A percentile compares a stretch with the other conserved stretches of the same genome.
phyloP scores from a whole-genome alignment of 768 basidiomycete genomes.

The Lactarius pseudohatsudake region DNA sequence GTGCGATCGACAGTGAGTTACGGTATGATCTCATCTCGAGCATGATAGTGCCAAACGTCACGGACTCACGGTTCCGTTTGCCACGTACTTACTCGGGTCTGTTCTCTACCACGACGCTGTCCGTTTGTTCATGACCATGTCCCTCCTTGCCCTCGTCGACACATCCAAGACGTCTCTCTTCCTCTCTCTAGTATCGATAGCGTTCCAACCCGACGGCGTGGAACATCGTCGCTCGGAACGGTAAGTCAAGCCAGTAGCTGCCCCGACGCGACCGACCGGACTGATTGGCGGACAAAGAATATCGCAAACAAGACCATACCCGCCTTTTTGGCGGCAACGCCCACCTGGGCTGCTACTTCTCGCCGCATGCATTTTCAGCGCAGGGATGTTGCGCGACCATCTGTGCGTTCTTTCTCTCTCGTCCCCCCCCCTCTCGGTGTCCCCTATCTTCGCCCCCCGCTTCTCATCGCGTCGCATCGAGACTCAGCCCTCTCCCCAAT shows the following conservation, averaged over 20 bases:
- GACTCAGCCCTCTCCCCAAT: not conserved
- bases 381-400: slow-evolving; percentile 82
- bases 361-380: slow-evolving; percentile 77
- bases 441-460: not conserved
- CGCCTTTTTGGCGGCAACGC: slow-evolving; percentile 75
- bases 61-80: no score
- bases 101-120: slow-evolving; percentile 14
- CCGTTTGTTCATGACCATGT: slow-evolving; percentile 31
- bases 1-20: not conserved
- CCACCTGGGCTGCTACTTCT: slow-evolving; percentile 84
- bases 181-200: slow-evolving; percentile 63
- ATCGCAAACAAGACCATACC: slow-evolving; percentile 87
- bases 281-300: slow-evolving; percentile 45
- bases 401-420: slow-evolving; percentile 61
- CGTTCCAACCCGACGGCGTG: slow-evolving; percentile 94
- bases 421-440: not conserved
- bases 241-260: slow-evolving; percentile 46
- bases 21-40: not conserved
- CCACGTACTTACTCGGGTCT: slow-evolving; percentile 9
- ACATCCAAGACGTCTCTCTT: slow-evolving; percentile 62
- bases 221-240: slow-evolving; percentile 94
- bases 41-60: not conserved
- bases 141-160: slow-evolving; percentile 49
- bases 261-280: slow-evolving; percentile 35
- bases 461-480: not conserved